Evolutionary conservation across 441 rosid genomes (phyloP), one percentile per base, ranked within the genome.

Genomic region (Raphanus hybrid): DNA sequence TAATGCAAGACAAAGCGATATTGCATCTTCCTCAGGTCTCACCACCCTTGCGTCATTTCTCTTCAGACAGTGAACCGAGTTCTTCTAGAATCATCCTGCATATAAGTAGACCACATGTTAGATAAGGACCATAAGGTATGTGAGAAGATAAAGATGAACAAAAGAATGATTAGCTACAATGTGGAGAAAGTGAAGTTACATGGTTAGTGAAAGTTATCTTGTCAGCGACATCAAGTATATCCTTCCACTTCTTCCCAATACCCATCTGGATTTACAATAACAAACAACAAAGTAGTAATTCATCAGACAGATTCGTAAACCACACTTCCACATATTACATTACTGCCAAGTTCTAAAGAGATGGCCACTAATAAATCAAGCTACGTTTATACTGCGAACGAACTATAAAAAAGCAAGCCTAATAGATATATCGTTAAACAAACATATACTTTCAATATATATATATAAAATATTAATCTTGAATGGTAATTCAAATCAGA

Each of bases 241-340:
- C 97, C 87, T 94, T 94, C 98, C 98, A 92, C 86, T 94, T 94
- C 86, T 85, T 88, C 58, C 97, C 98, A 62, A 93, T 89, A 84
- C 93, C 76, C 90, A 83, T 92, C 98, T 93, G 71, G 76, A 70
- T 71, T 18, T 20, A 69, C 35, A 76, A 26, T 10, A 78, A 63
- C 23, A 79, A 37, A 29, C 52, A 67, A 61, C 3, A 67, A 58
- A 16, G 15, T 39, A 14, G 23, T 54, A 4, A 39, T 2, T 27
- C 66, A 65, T 58, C 45, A 74, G 50, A 15, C 45, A 37, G 5
- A 27, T 61, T 45, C 59, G 55, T 64, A 37, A 41, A 39, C 58
- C 15, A 57, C 11, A 20, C 61, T 57, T 57, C 26, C 18, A 57
- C n/a, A 57, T 57, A 57, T 57, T 45, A 16, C 62, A 43, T 41